Percentiles rank a stretch among this genome's conserved stretches.
These are phyloP conservation scores for Knufia fluminis DNA, from an alignment of 2,329 filamentous ascomycete species.

Conservation along the genomic window DNA sequence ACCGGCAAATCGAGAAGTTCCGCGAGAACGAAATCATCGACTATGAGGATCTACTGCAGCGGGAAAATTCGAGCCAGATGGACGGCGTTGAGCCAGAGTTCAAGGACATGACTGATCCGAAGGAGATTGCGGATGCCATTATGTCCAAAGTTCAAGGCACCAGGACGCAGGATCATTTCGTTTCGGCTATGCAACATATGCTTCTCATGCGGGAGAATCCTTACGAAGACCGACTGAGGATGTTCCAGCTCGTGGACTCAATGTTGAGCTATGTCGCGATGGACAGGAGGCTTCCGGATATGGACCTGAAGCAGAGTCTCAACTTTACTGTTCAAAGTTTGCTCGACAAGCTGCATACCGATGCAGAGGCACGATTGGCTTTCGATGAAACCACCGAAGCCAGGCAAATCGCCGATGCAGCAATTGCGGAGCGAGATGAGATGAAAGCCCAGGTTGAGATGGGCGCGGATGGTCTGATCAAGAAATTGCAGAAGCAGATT, in stretches of 20 bases:
- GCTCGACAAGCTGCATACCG: slow-evolving; percentile 90
- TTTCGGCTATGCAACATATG: slow-evolving; percentile 90
- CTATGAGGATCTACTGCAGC: slow-evolving; percentile 92
- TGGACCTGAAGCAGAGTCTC: slow-evolving; percentile 94
- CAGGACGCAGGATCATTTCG: slow-evolving; percentile 86
- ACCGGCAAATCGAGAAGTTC: slow-evolving; percentile 95
- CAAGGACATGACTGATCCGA: slow-evolving; percentile 85
- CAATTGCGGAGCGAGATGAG: slow-evolving; percentile 93
- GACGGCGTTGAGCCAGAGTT: slow-evolving; percentile 77
- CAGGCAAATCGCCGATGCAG: slow-evolving; percentile 86
- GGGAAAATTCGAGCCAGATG: slow-evolving; percentile 81
- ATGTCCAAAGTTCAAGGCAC: slow-evolving; percentile 73
- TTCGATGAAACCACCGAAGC: slow-evolving; percentile 86
- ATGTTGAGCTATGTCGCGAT: slow-evolving; percentile 99
- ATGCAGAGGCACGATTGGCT: slow-evolving; percentile 85
- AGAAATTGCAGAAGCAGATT: slow-evolving; percentile 86
- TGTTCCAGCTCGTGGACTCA: slow-evolving; percentile 97
- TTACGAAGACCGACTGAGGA: slow-evolving; percentile 79
- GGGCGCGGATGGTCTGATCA: slow-evolving; percentile 85
- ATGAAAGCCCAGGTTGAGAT: slow-evolving; percentile 80
- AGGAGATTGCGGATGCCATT: slow-evolving; percentile 91
- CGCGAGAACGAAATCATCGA: slow-evolving; percentile 92
- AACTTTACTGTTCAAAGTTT: slow-evolving; percentile 96
- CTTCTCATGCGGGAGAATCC: slow-evolving; percentile 86
- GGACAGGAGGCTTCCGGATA: slow-evolving; percentile 88